Conservation (phyloP, 805 yeast species). For the Nakazawaea laoshanensis region DNA sequence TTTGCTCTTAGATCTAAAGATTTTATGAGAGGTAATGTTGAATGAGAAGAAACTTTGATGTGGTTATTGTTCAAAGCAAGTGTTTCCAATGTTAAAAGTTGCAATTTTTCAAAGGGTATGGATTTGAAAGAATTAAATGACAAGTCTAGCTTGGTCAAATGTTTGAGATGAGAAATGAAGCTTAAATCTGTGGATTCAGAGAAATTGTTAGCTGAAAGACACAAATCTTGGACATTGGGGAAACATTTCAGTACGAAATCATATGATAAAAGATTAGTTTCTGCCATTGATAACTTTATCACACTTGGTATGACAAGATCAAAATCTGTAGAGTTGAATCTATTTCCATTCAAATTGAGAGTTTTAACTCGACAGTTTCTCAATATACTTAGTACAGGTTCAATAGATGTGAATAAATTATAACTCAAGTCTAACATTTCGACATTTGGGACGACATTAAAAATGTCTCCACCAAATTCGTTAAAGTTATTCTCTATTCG, state of each 20-base stretch:
- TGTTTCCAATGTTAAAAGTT: constrained; percentile 9
- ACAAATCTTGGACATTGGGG: constrained; percentile 26
- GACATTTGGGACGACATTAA: constrained; percentile 17
- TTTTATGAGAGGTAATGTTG: constrained; percentile 10
- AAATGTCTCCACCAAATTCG: constrained; percentile 1
- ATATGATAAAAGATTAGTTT: constrained; percentile 12
- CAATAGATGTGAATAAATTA: constrained; percentile 41
- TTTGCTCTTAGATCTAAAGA: constrained; percentile 47
- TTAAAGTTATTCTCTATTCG: constrained; percentile 20
- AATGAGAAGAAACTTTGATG: background rate
- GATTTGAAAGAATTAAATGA: constrained; percentile 14
- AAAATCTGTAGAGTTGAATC: constrained; percentile 1
- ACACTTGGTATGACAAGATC: constrained; percentile 6
- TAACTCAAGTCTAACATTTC: constrained; percentile 47
- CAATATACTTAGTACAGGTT: constrained; percentile 28
- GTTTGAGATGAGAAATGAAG: constrained; percentile 5
- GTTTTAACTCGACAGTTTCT: constrained; percentile 27
- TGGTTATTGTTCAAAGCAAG: constrained; percentile 13
- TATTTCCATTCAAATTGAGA: constrained; percentile 48
- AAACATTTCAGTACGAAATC: constrained; percentile 19
- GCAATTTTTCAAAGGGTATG: background rate
- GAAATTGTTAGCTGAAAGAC: constrained; percentile 27
- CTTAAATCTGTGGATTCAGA: constrained; percentile 11
- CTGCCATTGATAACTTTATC: constrained; percentile 15
- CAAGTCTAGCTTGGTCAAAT: constrained; percentile 22